Base-by-base conservation (phyloP, 208 protist species). In the Acanthamoeba triangularis region DNA sequence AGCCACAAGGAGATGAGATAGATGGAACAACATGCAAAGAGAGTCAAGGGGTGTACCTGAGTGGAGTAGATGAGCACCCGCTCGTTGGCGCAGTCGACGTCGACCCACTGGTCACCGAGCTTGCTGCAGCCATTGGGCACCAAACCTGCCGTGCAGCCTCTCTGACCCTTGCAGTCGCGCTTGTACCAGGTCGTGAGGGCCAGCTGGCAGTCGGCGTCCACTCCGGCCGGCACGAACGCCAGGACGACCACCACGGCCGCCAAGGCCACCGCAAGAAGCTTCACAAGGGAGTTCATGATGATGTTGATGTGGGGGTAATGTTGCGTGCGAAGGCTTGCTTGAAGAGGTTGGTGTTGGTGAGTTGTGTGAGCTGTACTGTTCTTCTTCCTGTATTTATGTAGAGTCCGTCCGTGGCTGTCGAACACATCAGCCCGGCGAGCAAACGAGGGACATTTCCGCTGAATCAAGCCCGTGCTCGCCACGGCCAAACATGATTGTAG, bases 91-190 rank as follows among this genome's bases (percentile, higher is more conserved):
- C 69, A 78, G 69, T 78, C 30, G 35, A 78, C 69, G 3, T 78
- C 13, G n/a, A 78, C 69, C 69, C 69, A 78, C 69, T 78, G 69
- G 69, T 78, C 69, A 14, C 69, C 69, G 5, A 78, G 69, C 69
- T 78, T 78, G 69, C 28, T 78, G 69, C 69, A 78, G 28, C 69
- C 69, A 16, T 78, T 16, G 18, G 11, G 28, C 69, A 78, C 28
- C n/a, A 78, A 2, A n/a, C 69, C 69, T 16, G 35, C 69, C 28
- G 69, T 6, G 69, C 69, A 78, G 8, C 69, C 69, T 3, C 33
- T 47, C 35, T 78, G 69, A 3, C 69, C 69, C 69, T 78, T 20
- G 35, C 69, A 78, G 18, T 78, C 16, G 8, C n/a, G 8, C 30
- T 78, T 78, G 33, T 44, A 78, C 69, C 69, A 78, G 8, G 69